Evolutionary conservation across 1,284 basidiomycete species (phyloP).

Genomic region (Megacollybia platyphylla): DNA sequence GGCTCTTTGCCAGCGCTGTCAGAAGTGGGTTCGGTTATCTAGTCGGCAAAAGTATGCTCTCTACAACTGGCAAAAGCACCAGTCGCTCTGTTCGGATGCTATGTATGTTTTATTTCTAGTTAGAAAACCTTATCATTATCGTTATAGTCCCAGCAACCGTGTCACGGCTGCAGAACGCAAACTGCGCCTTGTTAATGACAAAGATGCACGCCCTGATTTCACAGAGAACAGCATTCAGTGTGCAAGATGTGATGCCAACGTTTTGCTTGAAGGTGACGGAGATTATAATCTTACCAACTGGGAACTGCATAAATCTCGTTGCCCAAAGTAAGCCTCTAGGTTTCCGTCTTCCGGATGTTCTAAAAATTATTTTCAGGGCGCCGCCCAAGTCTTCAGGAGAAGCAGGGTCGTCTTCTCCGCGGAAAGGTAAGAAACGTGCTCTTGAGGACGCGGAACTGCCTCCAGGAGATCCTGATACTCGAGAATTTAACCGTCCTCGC

Average conservation of each 20-base stretch:
- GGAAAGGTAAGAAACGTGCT: slow-evolving; percentile 30
- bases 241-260: slow-evolving; percentile 26
- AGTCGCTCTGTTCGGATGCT: slow-evolving; percentile 25
- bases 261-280: slow-evolving; percentile 29
- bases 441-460: slow-evolving; percentile 23
- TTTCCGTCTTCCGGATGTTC: slow-evolving; percentile 6
- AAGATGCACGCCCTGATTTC: slow-evolving; percentile 32
- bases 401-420: slow-evolving; percentile 1
- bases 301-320: slow-evolving; percentile 43
- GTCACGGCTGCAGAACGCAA: slow-evolving; percentile 48
- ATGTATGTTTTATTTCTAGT: slow-evolving; percentile 18
- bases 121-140: background rate
- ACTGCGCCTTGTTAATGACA: slow-evolving; percentile 45
- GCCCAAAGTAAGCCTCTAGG: slow-evolving; percentile 25
- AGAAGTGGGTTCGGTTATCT: slow-evolving; percentile 45
- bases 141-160: slow-evolving; percentile 33
- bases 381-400: slow-evolving; percentile 18
- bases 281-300: slow-evolving; percentile 47
- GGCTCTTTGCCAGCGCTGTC: slow-evolving; percentile 44
- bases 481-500: slow-evolving; percentile 35
- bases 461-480: slow-evolving; percentile 20
- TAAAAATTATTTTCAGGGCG: slow-evolving; percentile 19
- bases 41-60: slow-evolving; percentile 24
- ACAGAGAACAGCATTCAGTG: slow-evolving; percentile 33
- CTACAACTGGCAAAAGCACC: slow-evolving; percentile 41